Percentiles rank a stretch among this genome's conserved stretches.
Evolutionary conservation across 176 grass and related monocot genomes (phyloP).

Genomic region (Luzula sylvatica): DNA sequence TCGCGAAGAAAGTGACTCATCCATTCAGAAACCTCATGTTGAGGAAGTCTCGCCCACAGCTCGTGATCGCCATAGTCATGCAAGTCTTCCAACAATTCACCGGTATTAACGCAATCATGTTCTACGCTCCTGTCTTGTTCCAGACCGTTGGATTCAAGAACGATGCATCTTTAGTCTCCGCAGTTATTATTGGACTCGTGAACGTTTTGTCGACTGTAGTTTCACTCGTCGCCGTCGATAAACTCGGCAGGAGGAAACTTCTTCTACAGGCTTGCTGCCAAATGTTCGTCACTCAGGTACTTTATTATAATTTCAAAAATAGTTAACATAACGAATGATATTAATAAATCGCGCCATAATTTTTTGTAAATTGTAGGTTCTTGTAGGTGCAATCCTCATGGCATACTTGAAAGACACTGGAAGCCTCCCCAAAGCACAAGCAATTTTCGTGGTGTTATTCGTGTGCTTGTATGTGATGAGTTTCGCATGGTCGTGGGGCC

Average conservation of each 20-base stretch:
- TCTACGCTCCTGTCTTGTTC: slow-evolving; percentile 65
- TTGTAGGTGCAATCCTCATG: slow-evolving; percentile 32
- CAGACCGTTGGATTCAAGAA: slow-evolving; percentile 48
- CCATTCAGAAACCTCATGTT: slow-evolving; percentile 32
- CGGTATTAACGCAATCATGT: slow-evolving; percentile 75
- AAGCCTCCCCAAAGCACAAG: background rate
- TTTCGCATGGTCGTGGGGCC: too few species aligned
- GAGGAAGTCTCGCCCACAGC: slow-evolving; percentile 33
- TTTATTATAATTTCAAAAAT: background rate
- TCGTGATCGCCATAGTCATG: slow-evolving; percentile 48
- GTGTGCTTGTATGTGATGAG: slow-evolving; percentile 57
- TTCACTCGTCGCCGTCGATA: slow-evolving; percentile 40
- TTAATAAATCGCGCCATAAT: background rate
- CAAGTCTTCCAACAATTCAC: slow-evolving; percentile 76
- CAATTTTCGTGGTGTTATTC: slow-evolving; percentile 27
- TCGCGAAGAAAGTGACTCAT: slow-evolving; percentile 24
- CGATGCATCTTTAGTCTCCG: slow-evolving; percentile 36
- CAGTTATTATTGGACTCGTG: slow-evolving; percentile 38
- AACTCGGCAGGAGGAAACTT: slow-evolving; percentile 28
- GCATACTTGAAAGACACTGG: background rate
- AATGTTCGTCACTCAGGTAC: slow-evolving; percentile 50
- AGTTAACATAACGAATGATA: background rate
- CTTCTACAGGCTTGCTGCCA: slow-evolving; percentile 51
- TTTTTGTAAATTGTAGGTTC: slow-evolving; percentile 2
- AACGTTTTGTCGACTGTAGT: slow-evolving; percentile 48